A percentile compares a stretch with the other conserved stretches of the same genome.
phyloP scores from a whole-genome alignment of 164 flowering plant species.

The Aristolochia fimbriata region DNA sequence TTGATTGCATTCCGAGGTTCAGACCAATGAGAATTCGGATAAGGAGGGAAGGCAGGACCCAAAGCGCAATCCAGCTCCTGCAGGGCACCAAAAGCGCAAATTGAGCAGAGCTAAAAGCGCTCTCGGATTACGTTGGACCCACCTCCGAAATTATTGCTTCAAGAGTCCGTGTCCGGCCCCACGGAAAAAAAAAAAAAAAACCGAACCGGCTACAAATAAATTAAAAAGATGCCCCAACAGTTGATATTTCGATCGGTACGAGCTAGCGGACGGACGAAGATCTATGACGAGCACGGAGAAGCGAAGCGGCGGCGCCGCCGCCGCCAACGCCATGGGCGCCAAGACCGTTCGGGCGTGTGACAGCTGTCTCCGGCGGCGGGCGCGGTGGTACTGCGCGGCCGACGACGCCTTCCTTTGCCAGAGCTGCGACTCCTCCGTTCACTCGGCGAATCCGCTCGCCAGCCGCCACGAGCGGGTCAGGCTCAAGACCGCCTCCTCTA shows the following conservation, averaged over 20 bases:
- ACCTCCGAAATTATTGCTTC: conserved; percentile 7
- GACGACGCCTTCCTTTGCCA: conserved; percentile 93
- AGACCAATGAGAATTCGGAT: conserved; percentile 52
- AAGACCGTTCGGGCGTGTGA: conserved; percentile 82
- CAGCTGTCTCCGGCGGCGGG: conserved; percentile 51
- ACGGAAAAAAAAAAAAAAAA: too few relatives aligned
- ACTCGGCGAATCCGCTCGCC: conserved; percentile 74
- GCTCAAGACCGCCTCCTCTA: conserved; percentile 40
- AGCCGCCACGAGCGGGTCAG: conserved; percentile 72
- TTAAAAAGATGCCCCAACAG: not conserved
- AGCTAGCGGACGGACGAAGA: too few relatives aligned
- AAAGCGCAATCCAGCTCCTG: conserved; percentile 20
- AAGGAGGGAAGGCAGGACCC: conserved; percentile 46
- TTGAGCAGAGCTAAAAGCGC: conserved; percentile 14
- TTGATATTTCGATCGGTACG: not conserved
- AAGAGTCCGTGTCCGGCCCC: too few relatives aligned
- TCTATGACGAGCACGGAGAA: conserved; percentile 25
- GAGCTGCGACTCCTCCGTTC: conserved; percentile 62
- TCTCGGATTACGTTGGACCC: not conserved
- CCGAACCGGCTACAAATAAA: too few relatives aligned
- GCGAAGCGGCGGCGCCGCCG: conserved; percentile 45
- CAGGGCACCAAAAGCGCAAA: conserved; percentile 19
- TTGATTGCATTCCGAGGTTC: conserved; percentile 27
- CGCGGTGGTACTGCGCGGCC: conserved; percentile 85
- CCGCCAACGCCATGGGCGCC: conserved; percentile 64